These are phyloP conservation scores for Dimargaris xerosporica DNA, from an alignment of 192 early-diverging fungal genomes.

Conservation along the genomic window DNA sequence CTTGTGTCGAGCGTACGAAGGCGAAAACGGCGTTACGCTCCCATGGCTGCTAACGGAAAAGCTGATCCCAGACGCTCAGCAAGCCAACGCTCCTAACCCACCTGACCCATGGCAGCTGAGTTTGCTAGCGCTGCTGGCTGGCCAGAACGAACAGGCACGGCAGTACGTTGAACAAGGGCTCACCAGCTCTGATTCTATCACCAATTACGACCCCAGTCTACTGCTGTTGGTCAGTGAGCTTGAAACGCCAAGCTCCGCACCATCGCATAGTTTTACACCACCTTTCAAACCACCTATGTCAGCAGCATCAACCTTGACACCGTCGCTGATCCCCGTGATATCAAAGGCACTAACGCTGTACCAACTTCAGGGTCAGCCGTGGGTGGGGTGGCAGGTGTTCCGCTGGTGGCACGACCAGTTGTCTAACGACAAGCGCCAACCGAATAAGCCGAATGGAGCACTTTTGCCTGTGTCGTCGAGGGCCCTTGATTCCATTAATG, in stretches of 20 bases:
- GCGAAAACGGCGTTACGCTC: conserved; percentile 34
- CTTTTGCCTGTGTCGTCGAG: too few relatives aligned
- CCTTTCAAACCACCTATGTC: background rate
- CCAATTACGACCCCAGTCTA: background rate
- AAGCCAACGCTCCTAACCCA: too few relatives aligned
- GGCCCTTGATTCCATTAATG: too few relatives aligned
- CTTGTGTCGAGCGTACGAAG: conserved; percentile 83
- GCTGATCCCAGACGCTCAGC: conserved; percentile 23
- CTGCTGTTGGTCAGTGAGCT: background rate
- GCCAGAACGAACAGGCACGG: background rate
- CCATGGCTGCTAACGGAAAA: conserved; percentile 22
- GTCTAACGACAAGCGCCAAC: background rate
- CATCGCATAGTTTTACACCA: background rate
- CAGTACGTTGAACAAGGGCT: too few relatives aligned
- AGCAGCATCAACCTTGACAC: background rate
- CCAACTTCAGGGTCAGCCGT: background rate
- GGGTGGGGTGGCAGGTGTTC: conserved; percentile 2
- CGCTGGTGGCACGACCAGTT: background rate
- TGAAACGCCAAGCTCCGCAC: background rate
- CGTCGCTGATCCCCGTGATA: background rate
- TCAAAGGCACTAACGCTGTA: background rate
- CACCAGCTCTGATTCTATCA: background rate
- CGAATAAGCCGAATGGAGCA: too few relatives aligned
- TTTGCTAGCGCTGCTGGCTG: background rate
- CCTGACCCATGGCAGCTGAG: conserved; percentile 29